phyloP scores from a whole-genome alignment of 1,284 basidiomycete genomes.

The Malassezia cuniculi region DNA sequence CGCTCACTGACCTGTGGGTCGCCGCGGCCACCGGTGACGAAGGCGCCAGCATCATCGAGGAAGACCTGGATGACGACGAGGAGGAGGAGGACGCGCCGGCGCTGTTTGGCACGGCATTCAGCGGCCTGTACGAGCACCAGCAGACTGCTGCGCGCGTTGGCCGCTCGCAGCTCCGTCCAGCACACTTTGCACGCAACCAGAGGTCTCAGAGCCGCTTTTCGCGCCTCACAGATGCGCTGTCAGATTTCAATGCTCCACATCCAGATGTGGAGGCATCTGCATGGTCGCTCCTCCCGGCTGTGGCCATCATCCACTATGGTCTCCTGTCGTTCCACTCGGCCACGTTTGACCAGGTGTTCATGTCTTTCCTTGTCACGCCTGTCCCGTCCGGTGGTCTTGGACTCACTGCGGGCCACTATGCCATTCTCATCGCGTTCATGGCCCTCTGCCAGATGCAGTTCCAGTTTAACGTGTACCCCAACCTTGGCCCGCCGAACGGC shows the following conservation, averaged over 20 bases:
- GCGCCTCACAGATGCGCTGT: background rate
- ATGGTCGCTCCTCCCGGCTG: conserved; percentile 30
- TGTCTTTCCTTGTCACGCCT: conserved; percentile 44
- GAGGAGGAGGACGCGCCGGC: conserved; percentile 54
- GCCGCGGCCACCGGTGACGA: conserved; percentile 66
- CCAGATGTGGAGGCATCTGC: conserved; percentile 10
- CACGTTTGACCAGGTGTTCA: conserved; percentile 45
- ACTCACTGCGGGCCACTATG: conserved; percentile 43
- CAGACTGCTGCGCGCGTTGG: background rate
- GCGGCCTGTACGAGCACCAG: background rate
- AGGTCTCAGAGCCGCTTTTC: background rate
- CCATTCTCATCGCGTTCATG: conserved; percentile 43
- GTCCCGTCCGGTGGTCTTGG: conserved; percentile 38
- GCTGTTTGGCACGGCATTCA: conserved; percentile 4
- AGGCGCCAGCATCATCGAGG: conserved; percentile 50
- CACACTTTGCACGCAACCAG: conserved; percentile 28
- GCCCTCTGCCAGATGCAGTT: conserved; percentile 34
- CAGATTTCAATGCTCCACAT: background rate
- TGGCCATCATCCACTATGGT: conserved; percentile 42
- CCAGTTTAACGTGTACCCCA: conserved; percentile 55
- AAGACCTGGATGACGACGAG: conserved; percentile 27
- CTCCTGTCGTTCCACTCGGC: conserved; percentile 41
- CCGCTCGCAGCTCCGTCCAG: conserved; percentile 24
- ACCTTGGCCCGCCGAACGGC: conserved; percentile 46
- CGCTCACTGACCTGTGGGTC: conserved; percentile 81